Conservation (phyloP, 805 yeast genomes). For the Nematodospora valgi region DNA sequence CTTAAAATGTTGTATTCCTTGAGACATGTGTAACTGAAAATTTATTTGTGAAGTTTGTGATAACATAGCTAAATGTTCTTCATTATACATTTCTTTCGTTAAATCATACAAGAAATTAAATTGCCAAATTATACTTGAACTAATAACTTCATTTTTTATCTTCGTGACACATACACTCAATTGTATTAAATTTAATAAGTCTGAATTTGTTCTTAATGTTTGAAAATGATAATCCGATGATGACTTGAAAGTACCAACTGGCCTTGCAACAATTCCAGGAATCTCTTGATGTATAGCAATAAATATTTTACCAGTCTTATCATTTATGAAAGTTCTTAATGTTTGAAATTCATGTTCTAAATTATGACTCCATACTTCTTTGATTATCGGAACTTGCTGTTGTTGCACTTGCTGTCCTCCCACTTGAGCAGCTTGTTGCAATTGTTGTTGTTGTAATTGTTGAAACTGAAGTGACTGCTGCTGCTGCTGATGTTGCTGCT, state of each 20-base stretch:
- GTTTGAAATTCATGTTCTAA: slow-evolving; percentile 63
- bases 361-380: slow-evolving; percentile 74
- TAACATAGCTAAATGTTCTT: slow-evolving; percentile 77
- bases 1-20: slow-evolving; percentile 74
- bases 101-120: slow-evolving; percentile 86
- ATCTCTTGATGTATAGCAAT: slow-evolving; percentile 85
- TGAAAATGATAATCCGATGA: slow-evolving; percentile 94
- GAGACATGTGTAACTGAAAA: slow-evolving; percentile 65
- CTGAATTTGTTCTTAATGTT: slow-evolving; percentile 88
- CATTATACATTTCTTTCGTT: slow-evolving; percentile 76
- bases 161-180: slow-evolving; percentile 45
- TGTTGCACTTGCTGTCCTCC: slow-evolving; percentile 18
- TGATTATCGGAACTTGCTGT: slow-evolving; percentile 48
- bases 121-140: slow-evolving; percentile 91
- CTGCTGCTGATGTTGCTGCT: slow-evolving; percentile 12
- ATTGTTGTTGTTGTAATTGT: slow-evolving; percentile 21
- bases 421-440: slow-evolving; percentile 18
- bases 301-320: slow-evolving; percentile 44
- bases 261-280: slow-evolving; percentile 94
- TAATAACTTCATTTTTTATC: slow-evolving; percentile 37
- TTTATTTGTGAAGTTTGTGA: slow-evolving; percentile 77
- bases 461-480: slow-evolving; percentile 17
- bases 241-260: slow-evolving; percentile 88
- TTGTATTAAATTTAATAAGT: slow-evolving; percentile 80
- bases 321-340: slow-evolving; percentile 55